phyloP scores from a whole-genome alignment of 805 yeast species.

The Tetrapisispora fleetii region DNA sequence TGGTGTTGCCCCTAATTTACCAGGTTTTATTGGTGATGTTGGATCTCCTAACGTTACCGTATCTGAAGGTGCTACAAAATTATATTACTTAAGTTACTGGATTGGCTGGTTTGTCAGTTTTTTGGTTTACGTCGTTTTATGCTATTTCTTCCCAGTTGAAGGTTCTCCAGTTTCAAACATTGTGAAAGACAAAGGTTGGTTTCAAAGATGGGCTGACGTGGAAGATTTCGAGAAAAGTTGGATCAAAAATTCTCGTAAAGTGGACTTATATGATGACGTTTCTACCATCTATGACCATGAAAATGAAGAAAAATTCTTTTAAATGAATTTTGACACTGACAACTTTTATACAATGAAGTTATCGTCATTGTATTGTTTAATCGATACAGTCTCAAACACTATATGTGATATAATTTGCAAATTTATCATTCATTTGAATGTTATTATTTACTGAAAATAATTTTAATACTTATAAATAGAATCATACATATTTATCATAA shows the following conservation, averaged over 20 bases:
- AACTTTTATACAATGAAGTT: background rate
- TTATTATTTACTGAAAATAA: background rate
- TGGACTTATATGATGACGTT: conserved; percentile 11
- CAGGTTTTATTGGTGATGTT: conserved; percentile 40
- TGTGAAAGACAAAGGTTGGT: conserved; percentile 47
- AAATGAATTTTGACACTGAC: background rate
- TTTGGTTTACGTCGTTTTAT: conserved; percentile 42
- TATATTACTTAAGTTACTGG: conserved; percentile 64
- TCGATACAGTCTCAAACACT: background rate
- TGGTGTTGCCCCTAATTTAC: conserved; percentile 32
- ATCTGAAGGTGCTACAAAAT: conserved; percentile 62
- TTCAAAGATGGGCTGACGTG: conserved; percentile 50
- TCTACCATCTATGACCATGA: conserved; percentile 7
- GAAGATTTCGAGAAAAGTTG: conserved; percentile 45
- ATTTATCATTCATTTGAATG: background rate
- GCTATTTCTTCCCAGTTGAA: conserved; percentile 43
- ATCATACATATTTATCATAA: background rate
- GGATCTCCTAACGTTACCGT: conserved; percentile 43
- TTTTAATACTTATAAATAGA: background rate
- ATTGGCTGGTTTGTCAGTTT: conserved; percentile 60
- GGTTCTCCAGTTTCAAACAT: conserved; percentile 33
- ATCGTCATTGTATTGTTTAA: too few species aligned
- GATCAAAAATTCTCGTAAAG: conserved; percentile 12
- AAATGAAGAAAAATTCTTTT: conserved; percentile 9
- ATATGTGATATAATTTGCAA: background rate